Evolutionary conservation across 768 basidiomycete genomes (phyloP).

Genomic region (Roridomyces roridus): DNA sequence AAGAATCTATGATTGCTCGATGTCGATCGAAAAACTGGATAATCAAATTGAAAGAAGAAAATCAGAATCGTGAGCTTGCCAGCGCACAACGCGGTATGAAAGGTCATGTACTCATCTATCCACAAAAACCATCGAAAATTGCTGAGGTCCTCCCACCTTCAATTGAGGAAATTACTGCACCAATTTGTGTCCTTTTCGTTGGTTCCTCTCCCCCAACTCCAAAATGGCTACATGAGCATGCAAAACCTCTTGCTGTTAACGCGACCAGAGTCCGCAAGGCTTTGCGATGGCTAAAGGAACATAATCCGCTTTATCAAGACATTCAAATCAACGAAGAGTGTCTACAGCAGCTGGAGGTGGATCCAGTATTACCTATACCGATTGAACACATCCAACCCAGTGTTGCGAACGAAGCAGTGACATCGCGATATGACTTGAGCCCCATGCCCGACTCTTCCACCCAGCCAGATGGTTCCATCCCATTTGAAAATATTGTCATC

Average conservation of each 20-base stretch:
- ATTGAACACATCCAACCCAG: constrained; percentile 2
- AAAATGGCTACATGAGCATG: not conserved
- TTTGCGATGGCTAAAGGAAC: not conserved
- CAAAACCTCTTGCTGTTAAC: constrained; percentile 3
- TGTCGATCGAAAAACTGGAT: constrained; percentile 15
- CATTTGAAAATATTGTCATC: constrained; percentile 17
- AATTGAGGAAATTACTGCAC: constrained; percentile 3
- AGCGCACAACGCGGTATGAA: constrained; percentile 2
- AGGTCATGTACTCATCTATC: constrained; percentile 1
- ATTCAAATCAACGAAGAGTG: not conserved
- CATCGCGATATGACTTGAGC: not conserved
- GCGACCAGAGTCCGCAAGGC: not conserved
- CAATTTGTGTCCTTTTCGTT: constrained; percentile 1
- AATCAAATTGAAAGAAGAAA: not conserved
- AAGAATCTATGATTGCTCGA: constrained; percentile 16
- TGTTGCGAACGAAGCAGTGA: not conserved
- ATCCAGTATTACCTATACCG: not conserved
- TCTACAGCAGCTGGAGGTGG: not conserved
- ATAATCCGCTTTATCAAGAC: not conserved
- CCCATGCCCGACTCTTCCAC: not conserved
- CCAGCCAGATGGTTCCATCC: not conserved
- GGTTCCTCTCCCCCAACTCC: not conserved
- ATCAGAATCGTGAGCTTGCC: constrained; percentile 19
- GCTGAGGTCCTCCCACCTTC: not conserved
- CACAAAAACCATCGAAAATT: not conserved